Percentiles rank a stretch among this genome's conserved stretches.
Evolutionary conservation across 2,329 filamentous ascomycete species (phyloP).

Genomic region (Didymella exigua): DNA sequence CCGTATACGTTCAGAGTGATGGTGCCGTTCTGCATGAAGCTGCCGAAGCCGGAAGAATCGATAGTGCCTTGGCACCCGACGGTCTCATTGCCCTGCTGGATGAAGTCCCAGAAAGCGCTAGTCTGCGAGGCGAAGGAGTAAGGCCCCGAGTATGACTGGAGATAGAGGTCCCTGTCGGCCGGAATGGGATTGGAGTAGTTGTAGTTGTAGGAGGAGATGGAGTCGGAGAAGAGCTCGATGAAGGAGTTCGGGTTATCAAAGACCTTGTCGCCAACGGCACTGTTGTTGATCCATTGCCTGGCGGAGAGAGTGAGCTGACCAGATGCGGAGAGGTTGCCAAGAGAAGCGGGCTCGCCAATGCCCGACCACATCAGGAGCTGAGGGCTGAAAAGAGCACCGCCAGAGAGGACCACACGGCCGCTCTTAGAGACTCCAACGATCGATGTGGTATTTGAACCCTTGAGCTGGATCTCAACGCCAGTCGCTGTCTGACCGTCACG

Average conservation of each 20-base stretch:
- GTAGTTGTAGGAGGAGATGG: constrained; percentile 56
- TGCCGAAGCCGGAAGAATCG: constrained; percentile 54
- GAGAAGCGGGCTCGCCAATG: constrained; percentile 36
- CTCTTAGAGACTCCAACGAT: constrained; percentile 31
- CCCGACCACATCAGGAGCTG: constrained; percentile 50
- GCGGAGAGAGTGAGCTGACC: constrained; percentile 45
- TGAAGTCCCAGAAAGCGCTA: constrained; percentile 59
- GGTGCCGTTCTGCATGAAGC: constrained; percentile 51
- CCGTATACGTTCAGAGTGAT: constrained; percentile 64
- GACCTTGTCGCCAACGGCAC: constrained; percentile 56
- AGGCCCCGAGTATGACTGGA: constrained; percentile 56
- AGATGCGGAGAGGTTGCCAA: constrained; percentile 42
- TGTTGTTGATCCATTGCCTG: constrained; percentile 58
- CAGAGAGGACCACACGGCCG: constrained; percentile 41
- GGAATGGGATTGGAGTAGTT: constrained; percentile 53
- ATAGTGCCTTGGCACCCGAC: constrained; percentile 61
- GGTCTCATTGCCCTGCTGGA: constrained; percentile 51
- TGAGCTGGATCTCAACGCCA: constrained; percentile 49
- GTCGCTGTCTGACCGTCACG: constrained; percentile 50
- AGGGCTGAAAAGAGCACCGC: constrained; percentile 44
- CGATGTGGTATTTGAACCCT: constrained; percentile 40
- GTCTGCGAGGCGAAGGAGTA: constrained; percentile 61
- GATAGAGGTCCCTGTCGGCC: constrained; percentile 54
- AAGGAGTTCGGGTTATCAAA: constrained; percentile 65
- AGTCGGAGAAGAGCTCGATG: constrained; percentile 54